Evolutionary conservation across 345 rosid species (phyloP).

Genomic region (Adansonia digitata): DNA sequence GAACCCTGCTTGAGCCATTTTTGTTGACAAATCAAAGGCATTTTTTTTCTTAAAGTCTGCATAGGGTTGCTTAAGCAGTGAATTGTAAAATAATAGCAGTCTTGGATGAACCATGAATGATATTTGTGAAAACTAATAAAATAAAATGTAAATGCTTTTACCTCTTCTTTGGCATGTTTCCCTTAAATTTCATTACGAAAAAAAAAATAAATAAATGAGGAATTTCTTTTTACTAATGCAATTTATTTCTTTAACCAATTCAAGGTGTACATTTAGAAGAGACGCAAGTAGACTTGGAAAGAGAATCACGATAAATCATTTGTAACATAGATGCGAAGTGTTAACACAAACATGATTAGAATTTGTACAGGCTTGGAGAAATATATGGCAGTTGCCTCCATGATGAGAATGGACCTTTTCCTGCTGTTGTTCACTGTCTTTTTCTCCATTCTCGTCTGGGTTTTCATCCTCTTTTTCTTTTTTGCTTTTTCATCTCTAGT

Average conservation of each 20-base stretch:
- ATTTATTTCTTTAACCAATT: background rate
- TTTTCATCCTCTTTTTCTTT: background rate
- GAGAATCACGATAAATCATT: background rate
- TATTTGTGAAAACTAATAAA: background rate
- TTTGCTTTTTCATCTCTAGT: background rate
- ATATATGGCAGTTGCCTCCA: background rate
- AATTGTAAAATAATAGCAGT: background rate
- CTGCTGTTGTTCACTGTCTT: background rate
- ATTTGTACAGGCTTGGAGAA: background rate
- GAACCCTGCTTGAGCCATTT: background rate
- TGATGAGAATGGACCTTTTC: background rate
- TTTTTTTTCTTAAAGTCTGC: background rate
- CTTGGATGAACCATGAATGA: background rate
- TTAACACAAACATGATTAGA: background rate
- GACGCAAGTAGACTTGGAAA: background rate
- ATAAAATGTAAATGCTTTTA: background rate
- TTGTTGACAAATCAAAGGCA: background rate
- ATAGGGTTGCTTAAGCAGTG: background rate
- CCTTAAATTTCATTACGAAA: too few relatives aligned
- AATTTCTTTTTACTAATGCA: background rate
- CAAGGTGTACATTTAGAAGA: background rate
- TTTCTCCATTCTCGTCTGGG: background rate
- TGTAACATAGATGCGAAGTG: background rate
- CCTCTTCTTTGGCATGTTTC: background rate
- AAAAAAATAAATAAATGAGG: too few relatives aligned